Evolutionary conservation across 768 basidiomycete species (phyloP).

Genomic region (Leucosporidium creatinivorum): DNA sequence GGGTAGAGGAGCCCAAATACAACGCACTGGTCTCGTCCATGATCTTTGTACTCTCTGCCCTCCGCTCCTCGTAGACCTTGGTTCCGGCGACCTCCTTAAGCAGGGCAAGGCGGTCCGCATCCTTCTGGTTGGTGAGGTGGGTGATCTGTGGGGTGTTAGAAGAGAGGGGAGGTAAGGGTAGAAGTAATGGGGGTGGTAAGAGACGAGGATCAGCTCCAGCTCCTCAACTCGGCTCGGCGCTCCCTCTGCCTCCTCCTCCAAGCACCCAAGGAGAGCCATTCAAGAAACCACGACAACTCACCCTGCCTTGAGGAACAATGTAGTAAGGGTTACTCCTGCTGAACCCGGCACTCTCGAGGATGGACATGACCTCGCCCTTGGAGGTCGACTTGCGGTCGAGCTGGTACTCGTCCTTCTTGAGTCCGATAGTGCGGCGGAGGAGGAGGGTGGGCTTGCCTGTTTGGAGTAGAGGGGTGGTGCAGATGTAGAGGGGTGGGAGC

Average conservation of each 20-base stretch:
- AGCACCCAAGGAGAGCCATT: background rate
- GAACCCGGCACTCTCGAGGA: constrained; percentile 94
- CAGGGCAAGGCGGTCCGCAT: constrained; percentile 84
- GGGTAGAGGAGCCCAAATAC: background rate
- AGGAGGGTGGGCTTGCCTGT: constrained; percentile 75
- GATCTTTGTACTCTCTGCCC: constrained; percentile 84
- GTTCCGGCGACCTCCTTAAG: constrained; percentile 98
- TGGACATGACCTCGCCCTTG: constrained; percentile 95
- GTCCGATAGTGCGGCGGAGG: constrained; percentile 84
- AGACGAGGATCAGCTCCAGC: background rate
- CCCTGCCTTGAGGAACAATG: constrained; percentile 95
- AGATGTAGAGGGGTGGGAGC: no score
- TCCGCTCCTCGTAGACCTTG: constrained; percentile 92
- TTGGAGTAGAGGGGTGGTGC: no score
- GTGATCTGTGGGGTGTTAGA: constrained; percentile 61
- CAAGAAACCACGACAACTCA: constrained; percentile 45
- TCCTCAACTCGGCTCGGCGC: background rate
- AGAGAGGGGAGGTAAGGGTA: background rate
- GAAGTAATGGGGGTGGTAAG: background rate
- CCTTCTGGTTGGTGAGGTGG: constrained; percentile 91
- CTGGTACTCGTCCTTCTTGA: constrained; percentile 98
- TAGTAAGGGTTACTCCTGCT: constrained; percentile 98
- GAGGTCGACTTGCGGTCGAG: constrained; percentile 89
- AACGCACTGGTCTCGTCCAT: constrained; percentile 74
- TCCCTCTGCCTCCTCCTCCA: no score